phyloP scores from a whole-genome alignment of 2,329 filamentous ascomycete genomes.

The Curvularia lunata region DNA sequence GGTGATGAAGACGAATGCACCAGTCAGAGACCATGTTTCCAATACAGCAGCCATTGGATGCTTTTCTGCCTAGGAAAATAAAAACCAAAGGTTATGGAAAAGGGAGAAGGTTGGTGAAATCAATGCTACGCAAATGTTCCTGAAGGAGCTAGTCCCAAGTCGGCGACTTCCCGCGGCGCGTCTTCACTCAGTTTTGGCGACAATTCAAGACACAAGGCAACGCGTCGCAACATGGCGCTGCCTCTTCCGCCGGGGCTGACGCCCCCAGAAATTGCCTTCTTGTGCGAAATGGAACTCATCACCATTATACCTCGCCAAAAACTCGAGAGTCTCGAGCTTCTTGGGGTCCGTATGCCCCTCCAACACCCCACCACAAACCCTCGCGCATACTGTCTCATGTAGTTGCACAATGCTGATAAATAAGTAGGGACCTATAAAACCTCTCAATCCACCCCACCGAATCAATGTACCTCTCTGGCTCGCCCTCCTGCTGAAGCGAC shows the following conservation, averaged over 20 bases:
- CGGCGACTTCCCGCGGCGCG: constrained; percentile 23
- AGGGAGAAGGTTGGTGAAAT: constrained; percentile 2
- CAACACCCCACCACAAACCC: constrained; percentile 34
- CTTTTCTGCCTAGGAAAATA: background rate
- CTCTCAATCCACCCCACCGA: constrained; percentile 81
- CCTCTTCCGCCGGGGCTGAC: constrained; percentile 71
- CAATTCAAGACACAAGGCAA: constrained; percentile 19
- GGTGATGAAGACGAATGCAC: constrained; percentile 30
- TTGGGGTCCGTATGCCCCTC: constrained; percentile 71
- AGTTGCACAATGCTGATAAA: constrained; percentile 19
- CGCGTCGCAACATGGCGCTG: constrained; percentile 61
- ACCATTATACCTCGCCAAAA: constrained; percentile 91
- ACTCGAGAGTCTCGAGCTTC: constrained; percentile 81
- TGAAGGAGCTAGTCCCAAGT: constrained; percentile 27
- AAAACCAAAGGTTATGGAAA: background rate
- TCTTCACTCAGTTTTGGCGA: constrained; percentile 18
- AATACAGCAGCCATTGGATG: constrained; percentile 29
- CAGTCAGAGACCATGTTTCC: constrained; percentile 33
- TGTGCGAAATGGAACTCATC: constrained; percentile 97
- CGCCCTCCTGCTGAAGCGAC: constrained; percentile 90
- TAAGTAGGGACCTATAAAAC: constrained; percentile 74
- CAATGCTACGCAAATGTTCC: constrained; percentile 16
- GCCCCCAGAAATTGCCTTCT: constrained; percentile 87
- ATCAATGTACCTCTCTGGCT: constrained; percentile 88
- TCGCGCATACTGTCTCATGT: background rate